Percentiles rank a stretch among this genome's conserved stretches.
These are phyloP conservation scores for Aspergillus costaricaensis DNA, from an alignment of 2,329 filamentous ascomycete genomes.

Conservation along the genomic window DNA sequence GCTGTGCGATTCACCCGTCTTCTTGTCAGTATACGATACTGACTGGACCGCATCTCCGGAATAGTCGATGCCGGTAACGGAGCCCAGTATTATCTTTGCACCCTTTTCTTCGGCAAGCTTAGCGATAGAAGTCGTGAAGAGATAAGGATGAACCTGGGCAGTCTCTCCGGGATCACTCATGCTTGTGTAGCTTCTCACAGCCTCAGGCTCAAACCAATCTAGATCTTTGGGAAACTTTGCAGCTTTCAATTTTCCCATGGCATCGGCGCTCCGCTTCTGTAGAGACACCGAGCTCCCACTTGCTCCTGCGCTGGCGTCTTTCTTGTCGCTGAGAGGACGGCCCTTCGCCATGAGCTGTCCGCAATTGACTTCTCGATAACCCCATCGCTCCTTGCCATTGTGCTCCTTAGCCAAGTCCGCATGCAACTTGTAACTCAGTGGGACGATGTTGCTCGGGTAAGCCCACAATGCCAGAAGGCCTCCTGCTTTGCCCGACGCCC, in stretches of 20 bases:
- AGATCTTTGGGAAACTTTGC: slow-evolving; percentile 72
- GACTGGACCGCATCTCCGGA: slow-evolving; percentile 56
- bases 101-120: slow-evolving; percentile 71
- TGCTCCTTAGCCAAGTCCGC: slow-evolving; percentile 82
- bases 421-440: slow-evolving; percentile 81
- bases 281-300: slow-evolving; percentile 51
- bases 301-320: slow-evolving; percentile 28
- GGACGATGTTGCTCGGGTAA: slow-evolving; percentile 80
- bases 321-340: slow-evolving; percentile 40
- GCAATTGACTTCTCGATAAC: slow-evolving; percentile 77
- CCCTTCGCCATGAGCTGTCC: slow-evolving; percentile 63
- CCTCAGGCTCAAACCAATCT: slow-evolving; percentile 75
- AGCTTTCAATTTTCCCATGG: slow-evolving; percentile 53
- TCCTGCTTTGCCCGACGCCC: slow-evolving; percentile 91
- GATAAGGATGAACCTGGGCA: slow-evolving; percentile 88
- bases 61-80: slow-evolving; percentile 68
- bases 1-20: slow-evolving; percentile 49
- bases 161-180: slow-evolving; percentile 83
- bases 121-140: slow-evolving; percentile 85
- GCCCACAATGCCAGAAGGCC: slow-evolving; percentile 90
- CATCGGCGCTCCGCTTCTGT: slow-evolving; percentile 57
- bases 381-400: slow-evolving; percentile 76
- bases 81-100: slow-evolving; percentile 66
- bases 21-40: slow-evolving; percentile 64
- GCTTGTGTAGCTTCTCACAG: slow-evolving; percentile 70